Conservation (phyloP, 768 basidiomycete species). For the Strobilomyces dryophilus region DNA sequence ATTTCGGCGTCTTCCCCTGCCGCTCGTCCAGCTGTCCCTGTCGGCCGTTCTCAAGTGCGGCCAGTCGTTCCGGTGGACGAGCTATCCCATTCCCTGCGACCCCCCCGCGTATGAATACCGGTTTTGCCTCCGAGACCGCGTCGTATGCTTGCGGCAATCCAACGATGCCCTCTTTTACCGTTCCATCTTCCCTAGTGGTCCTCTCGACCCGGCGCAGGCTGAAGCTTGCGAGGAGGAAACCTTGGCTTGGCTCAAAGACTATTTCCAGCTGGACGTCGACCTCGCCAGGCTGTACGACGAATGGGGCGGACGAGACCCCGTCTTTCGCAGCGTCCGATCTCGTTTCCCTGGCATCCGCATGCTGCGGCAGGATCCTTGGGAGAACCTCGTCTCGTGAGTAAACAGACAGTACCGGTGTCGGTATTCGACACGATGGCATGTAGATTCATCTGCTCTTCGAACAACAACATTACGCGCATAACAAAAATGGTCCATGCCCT, state of each 20-base stretch:
- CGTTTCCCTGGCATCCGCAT: conserved; percentile 82
- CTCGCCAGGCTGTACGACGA: conserved; percentile 64
- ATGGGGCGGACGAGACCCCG: conserved; percentile 71
- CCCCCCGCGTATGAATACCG: conserved; percentile 62
- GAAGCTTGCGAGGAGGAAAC: conserved; percentile 57
- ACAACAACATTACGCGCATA: conserved; percentile 94
- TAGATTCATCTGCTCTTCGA: conserved; percentile 97
- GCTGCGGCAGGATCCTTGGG: conserved; percentile 92
- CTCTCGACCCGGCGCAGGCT: conserved; percentile 30
- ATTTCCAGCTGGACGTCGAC: conserved; percentile 84
- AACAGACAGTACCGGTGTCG: conserved; percentile 1
- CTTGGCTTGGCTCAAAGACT: conserved; percentile 70
- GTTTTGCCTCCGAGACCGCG: conserved; percentile 74
- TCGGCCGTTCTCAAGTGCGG: conserved; percentile 76
- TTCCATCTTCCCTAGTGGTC: conserved; percentile 52
- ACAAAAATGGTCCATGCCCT: conserved; percentile 88
- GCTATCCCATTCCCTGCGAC: conserved; percentile 30
- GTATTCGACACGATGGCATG: conserved; percentile 7
- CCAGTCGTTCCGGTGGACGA: conserved; percentile 83
- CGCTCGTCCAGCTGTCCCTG: conserved; percentile 70
- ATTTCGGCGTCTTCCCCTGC: conserved; percentile 58
- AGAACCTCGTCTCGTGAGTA: conserved; percentile 88
- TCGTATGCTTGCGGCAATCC: conserved; percentile 79
- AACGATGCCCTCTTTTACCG: conserved; percentile 64
- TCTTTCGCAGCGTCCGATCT: conserved; percentile 61